phyloP scores from a whole-genome alignment of 306 rosid genomes.

The Acacia acuminata region DNA sequence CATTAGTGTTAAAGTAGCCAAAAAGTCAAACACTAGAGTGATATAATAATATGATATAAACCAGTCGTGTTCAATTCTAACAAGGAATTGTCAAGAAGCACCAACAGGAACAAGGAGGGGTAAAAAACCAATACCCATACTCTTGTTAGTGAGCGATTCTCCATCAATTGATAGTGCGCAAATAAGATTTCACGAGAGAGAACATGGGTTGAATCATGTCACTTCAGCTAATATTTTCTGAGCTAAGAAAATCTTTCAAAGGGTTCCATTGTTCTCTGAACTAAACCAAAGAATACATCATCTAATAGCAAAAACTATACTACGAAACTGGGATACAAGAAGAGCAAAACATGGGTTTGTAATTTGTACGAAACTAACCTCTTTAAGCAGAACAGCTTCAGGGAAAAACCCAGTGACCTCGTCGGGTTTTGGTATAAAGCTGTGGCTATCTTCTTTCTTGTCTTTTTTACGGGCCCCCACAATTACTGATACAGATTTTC shows the following conservation, averaged over 20 bases:
- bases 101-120: not conserved
- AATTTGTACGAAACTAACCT: constrained; percentile 41
- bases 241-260: constrained; percentile 16
- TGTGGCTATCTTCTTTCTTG: constrained; percentile 61
- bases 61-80: not conserved
- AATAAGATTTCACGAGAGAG: constrained; percentile 12
- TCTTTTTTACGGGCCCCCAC: constrained; percentile 50
- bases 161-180: constrained; percentile 1
- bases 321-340: not conserved
- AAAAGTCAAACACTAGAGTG: not conserved
- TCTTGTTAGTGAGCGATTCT: not conserved
- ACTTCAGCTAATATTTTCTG: not conserved
- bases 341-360: constrained; percentile 19
- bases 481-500: constrained; percentile 49
- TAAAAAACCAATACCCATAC: not conserved
- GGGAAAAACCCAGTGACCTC: constrained; percentile 82
- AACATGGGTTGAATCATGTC: not conserved
- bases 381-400: constrained; percentile 85
- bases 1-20: constrained; percentile 9
- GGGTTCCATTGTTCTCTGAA: constrained; percentile 5
- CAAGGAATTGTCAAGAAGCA: not conserved
- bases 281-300: not conserved
- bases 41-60: not conserved
- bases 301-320: not conserved
- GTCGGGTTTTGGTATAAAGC: constrained; percentile 60